Percentiles rank a stretch among this genome's conserved stretches.
Evolutionary conservation across 1,139 yeast genomes (phyloP).

Genomic region (Candida labiduridarum): DNA sequence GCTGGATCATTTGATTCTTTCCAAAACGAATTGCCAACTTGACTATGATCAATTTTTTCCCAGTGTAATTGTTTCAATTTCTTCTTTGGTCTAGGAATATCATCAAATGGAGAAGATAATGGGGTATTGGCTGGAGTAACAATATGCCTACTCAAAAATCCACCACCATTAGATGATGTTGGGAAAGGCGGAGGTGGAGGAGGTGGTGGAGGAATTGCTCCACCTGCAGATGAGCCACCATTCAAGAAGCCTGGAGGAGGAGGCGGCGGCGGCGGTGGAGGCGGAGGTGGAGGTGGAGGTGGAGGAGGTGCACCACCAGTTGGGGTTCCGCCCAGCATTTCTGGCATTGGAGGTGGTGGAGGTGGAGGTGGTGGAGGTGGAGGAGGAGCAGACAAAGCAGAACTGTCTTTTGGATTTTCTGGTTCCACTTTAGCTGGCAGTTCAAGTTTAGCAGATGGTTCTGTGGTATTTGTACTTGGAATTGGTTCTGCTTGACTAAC

Average conservation of each 20-base stretch:
- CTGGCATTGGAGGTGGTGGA: constrained; percentile 18
- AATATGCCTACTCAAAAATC: background rate
- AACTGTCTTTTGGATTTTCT: background rate
- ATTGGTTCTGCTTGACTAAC: constrained; percentile 44
- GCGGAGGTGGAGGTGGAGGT: constrained; percentile 28
- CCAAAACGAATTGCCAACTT: constrained; percentile 70
- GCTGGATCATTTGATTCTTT: constrained; percentile 33
- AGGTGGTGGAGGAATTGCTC: constrained; percentile 24
- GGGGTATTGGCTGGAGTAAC: constrained; percentile 22
- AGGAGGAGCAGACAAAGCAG: constrained; percentile 11
- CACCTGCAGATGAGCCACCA: constrained; percentile 16
- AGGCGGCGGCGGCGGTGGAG: constrained; percentile 31
- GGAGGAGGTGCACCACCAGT: constrained; percentile 34
- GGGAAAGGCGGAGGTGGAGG: constrained; percentile 25
- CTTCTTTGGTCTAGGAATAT: constrained; percentile 73
- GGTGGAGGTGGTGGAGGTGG: constrained; percentile 35
- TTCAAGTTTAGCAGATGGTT: background rate
- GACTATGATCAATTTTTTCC: constrained; percentile 66
- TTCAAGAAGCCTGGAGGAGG: constrained; percentile 21
- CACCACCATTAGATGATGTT: constrained; percentile 20
- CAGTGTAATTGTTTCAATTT: constrained; percentile 81
- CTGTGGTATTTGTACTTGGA: constrained; percentile 12
- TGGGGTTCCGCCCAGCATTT: constrained; percentile 11
- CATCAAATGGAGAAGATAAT: constrained; percentile 46
- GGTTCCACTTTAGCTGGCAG: background rate